Percentiles rank a stretch among this genome's conserved stretches.
Conservation (phyloP, 306 rosid genomes). For the Rubus idaeus region DNA sequence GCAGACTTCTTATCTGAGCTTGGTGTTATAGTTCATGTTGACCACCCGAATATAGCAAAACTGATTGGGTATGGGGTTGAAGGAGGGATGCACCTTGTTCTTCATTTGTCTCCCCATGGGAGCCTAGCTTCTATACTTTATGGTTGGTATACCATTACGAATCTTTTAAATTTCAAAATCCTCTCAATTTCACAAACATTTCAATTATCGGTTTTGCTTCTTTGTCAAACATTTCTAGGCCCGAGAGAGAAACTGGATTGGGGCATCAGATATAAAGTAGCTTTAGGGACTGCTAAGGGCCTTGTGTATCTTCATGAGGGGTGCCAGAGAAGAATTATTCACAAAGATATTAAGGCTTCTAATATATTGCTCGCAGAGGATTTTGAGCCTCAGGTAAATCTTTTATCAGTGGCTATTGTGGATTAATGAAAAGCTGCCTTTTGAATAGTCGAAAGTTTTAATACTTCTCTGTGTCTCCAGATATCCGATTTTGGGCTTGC, state of each 20-base stretch:
- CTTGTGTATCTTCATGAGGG: constrained; percentile 88
- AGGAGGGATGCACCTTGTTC: constrained; percentile 99
- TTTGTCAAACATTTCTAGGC: constrained; percentile 40
- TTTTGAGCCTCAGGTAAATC: constrained; percentile 87
- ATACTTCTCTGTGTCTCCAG: constrained; percentile 36
- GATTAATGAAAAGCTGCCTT: neutral
- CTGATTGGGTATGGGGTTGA: constrained; percentile 96
- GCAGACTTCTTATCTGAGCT: constrained; percentile 97
- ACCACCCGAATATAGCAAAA: constrained; percentile 88
- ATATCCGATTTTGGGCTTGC: constrained; percentile 96
- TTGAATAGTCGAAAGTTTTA: neutral
- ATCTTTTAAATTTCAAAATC: constrained; percentile 13
- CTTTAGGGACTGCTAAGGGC: constrained; percentile 87
- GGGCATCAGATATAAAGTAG: constrained; percentile 66
- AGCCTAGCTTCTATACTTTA: constrained; percentile 83
- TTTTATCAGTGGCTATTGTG: constrained; percentile 5
- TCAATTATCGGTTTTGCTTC: constrained; percentile 6
- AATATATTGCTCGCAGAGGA: constrained; percentile 83
- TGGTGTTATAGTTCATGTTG: constrained; percentile 93
- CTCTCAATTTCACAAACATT: constrained; percentile 13
- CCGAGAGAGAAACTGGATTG: constrained; percentile 80
- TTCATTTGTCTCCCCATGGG: constrained; percentile 92
- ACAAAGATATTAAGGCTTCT: constrained; percentile 95
- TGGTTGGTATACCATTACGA: constrained; percentile 46
- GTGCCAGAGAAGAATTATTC: constrained; percentile 94